Base-by-base conservation (phyloP, 1,284 basidiomycete species). In the Coniferiporia sulphurascens region DNA sequence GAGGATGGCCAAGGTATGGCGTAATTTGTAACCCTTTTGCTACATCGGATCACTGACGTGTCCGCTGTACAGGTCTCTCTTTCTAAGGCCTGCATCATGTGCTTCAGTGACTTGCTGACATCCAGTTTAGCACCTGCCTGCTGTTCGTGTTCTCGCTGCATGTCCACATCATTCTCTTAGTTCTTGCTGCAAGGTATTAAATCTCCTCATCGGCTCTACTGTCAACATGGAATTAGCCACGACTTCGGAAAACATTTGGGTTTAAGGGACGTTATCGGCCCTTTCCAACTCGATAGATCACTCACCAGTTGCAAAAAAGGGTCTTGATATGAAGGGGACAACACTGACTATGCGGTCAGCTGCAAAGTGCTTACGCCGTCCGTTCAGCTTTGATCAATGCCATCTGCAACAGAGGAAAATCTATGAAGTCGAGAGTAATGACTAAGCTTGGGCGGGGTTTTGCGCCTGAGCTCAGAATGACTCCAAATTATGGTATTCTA, bases 1-100 rank as follows among this genome's bases (percentile, higher is more conserved):
- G 96, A 99, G 74, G 97, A 99, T 70, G 96, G 96, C 13, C 97
- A 99, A 77, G 82, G 83, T 84, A 58, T 56, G 76, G 73, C 4
- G 8, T 21, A 32, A 12, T 22, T 10, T 22, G 35, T 15, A 34
- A 44, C 4, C 53, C 19, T 34, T 52, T n/a, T 34, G 17, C 22
- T 59, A 34, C 27, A 44, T 32, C 19, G 15, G 44, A n/a, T 49
- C 9, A 15, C 32, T 52, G 21, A 38, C 6, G 21, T n/a, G n/a
- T n/a, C n/a, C n/a, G 58, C 41, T 48, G 60, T 48, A 61, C 41
- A 32, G 3, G 52, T 17, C 61, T 59, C 45, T 50, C 52, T 52
- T 59, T 59, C 57, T 52, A 61, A 55, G 15, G 32, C 59, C 55
- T 52, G 15, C 54, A 50, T 22, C 41, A 36, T 32, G 59, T 48